Evolutionary conservation across 345 rosid genomes (phyloP), one percentile per base, ranked within the genome.

Genomic region (Lepidium africanum): DNA sequence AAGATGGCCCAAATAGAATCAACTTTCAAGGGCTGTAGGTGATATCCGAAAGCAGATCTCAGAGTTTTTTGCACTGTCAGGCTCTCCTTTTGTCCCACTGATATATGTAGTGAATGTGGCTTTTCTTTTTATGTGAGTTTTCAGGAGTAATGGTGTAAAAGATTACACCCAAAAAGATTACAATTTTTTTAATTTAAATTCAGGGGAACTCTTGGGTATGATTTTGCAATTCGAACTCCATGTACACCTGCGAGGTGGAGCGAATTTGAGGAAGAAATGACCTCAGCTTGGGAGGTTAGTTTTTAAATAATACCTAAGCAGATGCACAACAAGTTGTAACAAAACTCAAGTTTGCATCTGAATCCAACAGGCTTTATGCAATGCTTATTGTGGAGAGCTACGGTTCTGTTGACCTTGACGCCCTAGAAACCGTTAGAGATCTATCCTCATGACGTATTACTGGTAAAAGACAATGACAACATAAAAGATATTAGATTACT

Each of bases 131-230:
- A 15, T 60, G 25, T 76, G 84, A n/a, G n/a, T n/a, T n/a, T n/a
- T n/a, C 85, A 93, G 99, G 96, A 90, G 78, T 90, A 86, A 73
- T 93, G 99, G 99, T 93, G 99, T 86, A 93, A 90, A 81, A 84
- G 95, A 79, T 71, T 80, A 82, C 99, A 93, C 66, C 99, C 99
- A 12, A 90, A n/a, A n/a, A n/a, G n/a, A n/a, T n/a, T n/a, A n/a
- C n/a, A n/a, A n/a, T n/a, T n/a, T n/a, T n/a, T n/a, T n/a, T n/a
- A n/a, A n/a, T n/a, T 16, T 35, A 23, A 10, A 70, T 75, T 21
- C 80, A 88, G 96, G 82, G 89, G 78, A 55, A 86, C 81, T 46
- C 78, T 57, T 56, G 98, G 94, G 67, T 86, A 69, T 71, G 94
- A 93, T 77, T 93, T 90, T 63, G 85, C 96, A 27, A 88, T 93